Conservation (phyloP, 768 basidiomycete species). For the Leccinum disarticulatum region DNA sequence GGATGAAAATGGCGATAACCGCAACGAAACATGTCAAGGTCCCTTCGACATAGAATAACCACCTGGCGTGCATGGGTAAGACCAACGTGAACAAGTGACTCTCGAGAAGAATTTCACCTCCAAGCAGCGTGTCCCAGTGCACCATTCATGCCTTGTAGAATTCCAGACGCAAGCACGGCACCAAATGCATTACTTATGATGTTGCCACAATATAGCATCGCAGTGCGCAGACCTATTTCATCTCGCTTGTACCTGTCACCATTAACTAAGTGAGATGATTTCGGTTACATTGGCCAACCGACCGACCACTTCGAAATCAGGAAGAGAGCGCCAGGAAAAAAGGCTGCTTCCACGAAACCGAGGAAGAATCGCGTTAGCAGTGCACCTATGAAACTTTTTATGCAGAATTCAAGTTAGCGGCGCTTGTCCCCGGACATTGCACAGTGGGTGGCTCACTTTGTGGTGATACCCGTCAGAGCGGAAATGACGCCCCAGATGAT, state of each 20-base stretch:
- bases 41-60: slow-evolving; percentile 52
- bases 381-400: slow-evolving; percentile 39
- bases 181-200: slow-evolving; percentile 58
- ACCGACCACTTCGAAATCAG: slow-evolving; percentile 35
- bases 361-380: slow-evolving; percentile 52
- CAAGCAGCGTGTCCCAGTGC: slow-evolving; percentile 50
- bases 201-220: slow-evolving; percentile 50
- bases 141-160: slow-evolving; percentile 48
- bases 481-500: slow-evolving; percentile 67
- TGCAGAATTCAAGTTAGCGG: not conserved
- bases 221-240: slow-evolving; percentile 45
- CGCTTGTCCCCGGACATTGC: not conserved
- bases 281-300: slow-evolving; percentile 30
- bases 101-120: slow-evolving; percentile 36
- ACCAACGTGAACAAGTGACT: slow-evolving; percentile 1
- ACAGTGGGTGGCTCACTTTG: slow-evolving; percentile 25
- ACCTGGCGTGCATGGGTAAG: slow-evolving; percentile 32
- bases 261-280: slow-evolving; percentile 19
- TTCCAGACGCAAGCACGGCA: slow-evolving; percentile 47
- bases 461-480: slow-evolving; percentile 40
- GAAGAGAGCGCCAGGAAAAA: slow-evolving; percentile 46
- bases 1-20: slow-evolving; percentile 43
- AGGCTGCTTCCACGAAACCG: slow-evolving; percentile 52
- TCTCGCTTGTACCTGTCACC: slow-evolving; percentile 41
- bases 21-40: slow-evolving; percentile 46